These are phyloP conservation scores for Durotheca rogersii DNA, from an alignment of 495 filamentous ascomycete species.

Conservation along the genomic window DNA sequence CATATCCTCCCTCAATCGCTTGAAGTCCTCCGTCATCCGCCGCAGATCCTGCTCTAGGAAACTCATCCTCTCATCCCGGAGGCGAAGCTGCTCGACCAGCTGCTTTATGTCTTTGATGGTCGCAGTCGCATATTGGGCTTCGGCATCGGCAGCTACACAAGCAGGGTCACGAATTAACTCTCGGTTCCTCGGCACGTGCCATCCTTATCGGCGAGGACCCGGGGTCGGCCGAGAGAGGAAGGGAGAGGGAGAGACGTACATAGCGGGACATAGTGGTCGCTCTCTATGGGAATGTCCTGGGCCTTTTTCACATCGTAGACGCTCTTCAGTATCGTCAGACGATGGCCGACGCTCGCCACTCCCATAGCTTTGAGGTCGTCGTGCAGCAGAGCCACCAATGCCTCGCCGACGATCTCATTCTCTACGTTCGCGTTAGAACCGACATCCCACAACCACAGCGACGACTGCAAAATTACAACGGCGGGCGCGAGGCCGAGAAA, in stretches of 20 bases:
- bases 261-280: constrained; percentile 89
- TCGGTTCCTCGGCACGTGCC: no score
- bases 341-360: constrained; percentile 86
- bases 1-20: constrained; percentile 82
- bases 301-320: constrained; percentile 94
- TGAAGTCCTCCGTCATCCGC: constrained; percentile 79
- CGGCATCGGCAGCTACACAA: constrained; percentile 82
- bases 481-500: constrained; percentile 1
- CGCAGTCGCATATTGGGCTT: constrained; percentile 77
- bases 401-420: constrained; percentile 91
- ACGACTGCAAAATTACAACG: constrained; percentile 17
- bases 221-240: not conserved
- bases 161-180: constrained; percentile 23
- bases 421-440: constrained; percentile 57
- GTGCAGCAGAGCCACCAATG: constrained; percentile 82
- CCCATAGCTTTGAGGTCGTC: constrained; percentile 95
- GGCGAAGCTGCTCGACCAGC: constrained; percentile 78
- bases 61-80: constrained; percentile 83
- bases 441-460: constrained; percentile 17
- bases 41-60: constrained; percentile 78
- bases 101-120: constrained; percentile 89
- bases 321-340: constrained; percentile 88
- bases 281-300: constrained; percentile 85
- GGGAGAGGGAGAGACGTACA: constrained; percentile 58
- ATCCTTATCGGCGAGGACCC: constrained; percentile 15